Evolutionary conservation across 257 asterid species (phyloP), one percentile per base, ranked within the genome.

Genomic region (Solanum sparsipilum): DNA sequence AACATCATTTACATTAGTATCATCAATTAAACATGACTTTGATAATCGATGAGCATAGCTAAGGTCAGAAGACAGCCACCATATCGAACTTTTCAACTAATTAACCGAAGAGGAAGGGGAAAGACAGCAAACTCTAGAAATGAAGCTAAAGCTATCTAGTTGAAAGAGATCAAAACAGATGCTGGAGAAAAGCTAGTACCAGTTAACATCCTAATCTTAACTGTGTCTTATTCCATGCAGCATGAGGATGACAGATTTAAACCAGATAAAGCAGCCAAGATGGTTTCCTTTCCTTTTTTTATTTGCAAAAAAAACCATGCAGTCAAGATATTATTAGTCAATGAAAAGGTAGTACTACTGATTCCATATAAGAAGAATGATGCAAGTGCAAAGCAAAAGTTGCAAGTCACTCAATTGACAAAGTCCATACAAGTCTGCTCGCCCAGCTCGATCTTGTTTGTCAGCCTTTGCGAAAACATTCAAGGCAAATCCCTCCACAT

Each of bases 381-480:
- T 16, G 27, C 67, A 46, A 81, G 67, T 44, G 85, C n/a, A 36
- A 34, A 15, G 83, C 34, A 86, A 39, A 41, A 34, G 34, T 52
- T 41, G 52, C 34, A 46, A 23, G 23, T 34, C 29, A 27, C 31
- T 46, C n/a, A 56, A 5, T 56, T 44, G 56, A 48, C 87, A 86
- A 89, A 71, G 71, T 65, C 23, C 97, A 27, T 93, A 96, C 98
- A 94, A 87, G 90, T 95, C 99, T 46, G 99, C 93, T 87, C 97
- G 94, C 16, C 95, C 98, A 46, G 98, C 94, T 84, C 98, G 94
- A 87, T 97, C 99, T 91, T 97, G 99, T 90, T 97, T 97, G 93
- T 97, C 99, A 52, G 99, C 99, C 92, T 92, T 97, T 0, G 96
- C 86, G 76, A 97, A 97, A 89, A 97, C 98, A 88, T 88, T 96